phyloP scores from a whole-genome alignment of 331 rosid genomes.

The Quercus tomentella region DNA sequence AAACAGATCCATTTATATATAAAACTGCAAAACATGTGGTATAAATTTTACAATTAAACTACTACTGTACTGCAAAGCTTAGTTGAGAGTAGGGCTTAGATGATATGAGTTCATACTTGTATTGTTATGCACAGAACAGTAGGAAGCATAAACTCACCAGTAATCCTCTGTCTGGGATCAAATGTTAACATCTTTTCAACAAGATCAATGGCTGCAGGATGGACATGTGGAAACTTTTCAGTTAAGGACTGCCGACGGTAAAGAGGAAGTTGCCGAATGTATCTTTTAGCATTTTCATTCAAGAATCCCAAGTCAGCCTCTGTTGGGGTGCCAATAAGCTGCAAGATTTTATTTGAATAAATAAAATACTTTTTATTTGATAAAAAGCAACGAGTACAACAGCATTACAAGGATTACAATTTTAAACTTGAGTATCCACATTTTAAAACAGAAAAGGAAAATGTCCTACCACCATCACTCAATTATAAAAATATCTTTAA shows the following conservation, averaged over 20 bases:
- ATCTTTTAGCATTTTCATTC: conserved; percentile 96
- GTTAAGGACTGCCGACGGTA: conserved; percentile 81
- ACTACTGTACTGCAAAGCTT: not conserved
- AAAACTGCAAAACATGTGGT: not conserved
- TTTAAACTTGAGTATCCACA: no score
- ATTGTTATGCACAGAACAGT: not conserved
- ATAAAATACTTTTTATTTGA: no score
- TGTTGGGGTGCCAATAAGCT: conserved; percentile 98
- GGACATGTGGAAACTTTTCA: conserved; percentile 91
- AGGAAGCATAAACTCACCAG: conserved; percentile 59
- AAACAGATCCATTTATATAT: not conserved
- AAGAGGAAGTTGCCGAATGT: conserved; percentile 72
- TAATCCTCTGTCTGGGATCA: conserved; percentile 82
- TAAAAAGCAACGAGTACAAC: no score
- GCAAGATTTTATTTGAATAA: conserved; percentile 22
- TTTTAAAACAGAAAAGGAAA: no score
- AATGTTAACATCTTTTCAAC: conserved; percentile 96
- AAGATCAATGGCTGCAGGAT: conserved; percentile 92
- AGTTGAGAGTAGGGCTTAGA: not conserved
- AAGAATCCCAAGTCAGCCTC: conserved; percentile 85
- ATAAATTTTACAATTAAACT: conserved; percentile 11
- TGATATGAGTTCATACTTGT: not conserved
- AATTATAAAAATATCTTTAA: no score
- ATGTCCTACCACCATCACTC: no score
- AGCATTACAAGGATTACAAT: no score